A percentile compares a stretch with the other conserved stretches of the same genome.
phyloP scores from a whole-genome alignment of 495 filamentous ascomycete species.

The Penicillium daleae region DNA sequence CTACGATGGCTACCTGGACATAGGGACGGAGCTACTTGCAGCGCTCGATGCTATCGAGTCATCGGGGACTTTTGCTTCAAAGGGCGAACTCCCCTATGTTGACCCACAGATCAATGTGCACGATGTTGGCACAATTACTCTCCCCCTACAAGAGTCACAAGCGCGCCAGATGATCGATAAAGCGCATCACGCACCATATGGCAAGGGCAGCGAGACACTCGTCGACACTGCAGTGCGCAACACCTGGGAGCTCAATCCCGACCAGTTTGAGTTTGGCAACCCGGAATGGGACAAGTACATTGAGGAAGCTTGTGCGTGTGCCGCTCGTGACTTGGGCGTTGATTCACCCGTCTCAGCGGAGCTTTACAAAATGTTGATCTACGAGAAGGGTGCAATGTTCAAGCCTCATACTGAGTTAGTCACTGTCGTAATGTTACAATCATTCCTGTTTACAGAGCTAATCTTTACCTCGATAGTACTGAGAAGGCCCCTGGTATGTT shows the following conservation, averaged over 20 bases:
- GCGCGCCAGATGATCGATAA: not conserved
- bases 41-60: not conserved
- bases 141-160: not conserved
- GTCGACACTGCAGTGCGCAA: not conserved
- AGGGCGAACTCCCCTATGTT: not conserved
- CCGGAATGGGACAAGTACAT: not conserved
- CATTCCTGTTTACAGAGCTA: not conserved
- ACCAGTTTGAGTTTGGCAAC: not conserved
- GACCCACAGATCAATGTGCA: not conserved
- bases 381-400: not conserved
- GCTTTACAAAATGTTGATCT: conserved; percentile 3
- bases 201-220: not conserved
- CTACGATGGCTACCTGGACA: not conserved
- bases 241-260: not conserved
- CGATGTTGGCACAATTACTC: not conserved
- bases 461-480: not conserved
- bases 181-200: not conserved
- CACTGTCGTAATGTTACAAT: not conserved
- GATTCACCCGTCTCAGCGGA: not conserved
- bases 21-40: not conserved
- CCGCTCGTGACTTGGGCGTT: not conserved
- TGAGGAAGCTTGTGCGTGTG: not conserved
- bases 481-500: not conserved
- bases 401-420: not conserved
- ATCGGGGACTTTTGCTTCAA: not conserved